Conservation (phyloP, 2,329 filamentous ascomycete species). For the Aspergillus sp. region DNA sequence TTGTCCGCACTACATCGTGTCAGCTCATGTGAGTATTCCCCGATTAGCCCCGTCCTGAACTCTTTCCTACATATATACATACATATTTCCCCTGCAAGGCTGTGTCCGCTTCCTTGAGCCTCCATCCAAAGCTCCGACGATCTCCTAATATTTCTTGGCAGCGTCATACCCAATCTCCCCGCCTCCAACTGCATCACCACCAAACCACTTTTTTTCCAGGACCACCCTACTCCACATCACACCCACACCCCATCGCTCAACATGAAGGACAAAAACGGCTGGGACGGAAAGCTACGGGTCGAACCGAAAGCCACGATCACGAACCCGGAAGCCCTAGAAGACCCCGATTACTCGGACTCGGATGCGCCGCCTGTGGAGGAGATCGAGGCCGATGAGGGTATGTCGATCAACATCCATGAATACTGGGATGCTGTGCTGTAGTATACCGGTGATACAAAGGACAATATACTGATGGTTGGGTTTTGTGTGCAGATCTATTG, state of each 20-base stretch:
- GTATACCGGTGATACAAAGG: too few relatives aligned
- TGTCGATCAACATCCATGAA: background rate
- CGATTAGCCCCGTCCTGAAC: background rate
- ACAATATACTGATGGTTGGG: background rate
- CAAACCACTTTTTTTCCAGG: background rate
- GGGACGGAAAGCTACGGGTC: constrained; percentile 55
- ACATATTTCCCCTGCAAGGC: background rate
- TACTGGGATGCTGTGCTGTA: background rate
- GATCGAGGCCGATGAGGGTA: constrained; percentile 81
- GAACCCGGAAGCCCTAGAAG: constrained; percentile 80
- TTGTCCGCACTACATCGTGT: background rate
- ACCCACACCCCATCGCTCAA: constrained; percentile 7
- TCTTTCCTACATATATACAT: background rate
- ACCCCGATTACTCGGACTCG: constrained; percentile 80
- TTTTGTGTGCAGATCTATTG: constrained; percentile 53
- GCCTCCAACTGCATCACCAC: background rate
- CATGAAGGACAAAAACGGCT: constrained; percentile 48
- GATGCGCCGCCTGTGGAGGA: constrained; percentile 68
- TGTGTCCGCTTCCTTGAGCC: background rate
- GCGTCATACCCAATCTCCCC: constrained; percentile 7
- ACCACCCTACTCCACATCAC: constrained; percentile 4
- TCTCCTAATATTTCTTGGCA: background rate
- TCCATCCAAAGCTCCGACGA: background rate
- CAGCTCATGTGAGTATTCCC: background rate
- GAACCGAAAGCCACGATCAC: constrained; percentile 67